Percentiles rank a stretch among this genome's conserved stretches.
Conservation (phyloP, 495 filamentous ascomycete genomes). For the Pseudoneurospora amorphoporcata region DNA sequence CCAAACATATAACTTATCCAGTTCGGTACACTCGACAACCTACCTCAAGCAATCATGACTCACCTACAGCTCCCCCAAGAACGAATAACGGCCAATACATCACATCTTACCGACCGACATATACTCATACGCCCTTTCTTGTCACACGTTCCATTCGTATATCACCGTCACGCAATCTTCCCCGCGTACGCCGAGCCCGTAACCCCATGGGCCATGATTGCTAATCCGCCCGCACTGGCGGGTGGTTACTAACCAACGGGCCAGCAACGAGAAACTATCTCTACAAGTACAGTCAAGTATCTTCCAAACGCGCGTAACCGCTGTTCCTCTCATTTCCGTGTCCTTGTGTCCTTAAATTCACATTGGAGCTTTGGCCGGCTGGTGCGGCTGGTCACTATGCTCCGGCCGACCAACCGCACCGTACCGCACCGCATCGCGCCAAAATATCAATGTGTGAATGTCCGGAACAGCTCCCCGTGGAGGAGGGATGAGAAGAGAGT, state of each 20-base stretch:
- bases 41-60: background rate
- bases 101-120: background rate
- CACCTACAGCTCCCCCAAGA: background rate
- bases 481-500: background rate
- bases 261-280: background rate
- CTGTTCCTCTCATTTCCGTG: background rate
- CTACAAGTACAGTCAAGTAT: background rate
- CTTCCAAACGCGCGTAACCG: background rate
- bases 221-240: background rate
- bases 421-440: no score
- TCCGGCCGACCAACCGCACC: no score
- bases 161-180: background rate
- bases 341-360: background rate
- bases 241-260: background rate
- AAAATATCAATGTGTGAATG: background rate
- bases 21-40: background rate
- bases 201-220: background rate
- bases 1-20: background rate
- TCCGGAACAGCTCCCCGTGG: background rate
- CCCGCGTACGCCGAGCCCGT: background rate
- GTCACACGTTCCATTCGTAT: background rate
- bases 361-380: background rate
- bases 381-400: background rate
- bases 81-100: background rate
- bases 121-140: background rate